These are phyloP conservation scores for Botrytis fabae DNA, from an alignment of 2,329 filamentous ascomycete genomes.

Conservation along the genomic window DNA sequence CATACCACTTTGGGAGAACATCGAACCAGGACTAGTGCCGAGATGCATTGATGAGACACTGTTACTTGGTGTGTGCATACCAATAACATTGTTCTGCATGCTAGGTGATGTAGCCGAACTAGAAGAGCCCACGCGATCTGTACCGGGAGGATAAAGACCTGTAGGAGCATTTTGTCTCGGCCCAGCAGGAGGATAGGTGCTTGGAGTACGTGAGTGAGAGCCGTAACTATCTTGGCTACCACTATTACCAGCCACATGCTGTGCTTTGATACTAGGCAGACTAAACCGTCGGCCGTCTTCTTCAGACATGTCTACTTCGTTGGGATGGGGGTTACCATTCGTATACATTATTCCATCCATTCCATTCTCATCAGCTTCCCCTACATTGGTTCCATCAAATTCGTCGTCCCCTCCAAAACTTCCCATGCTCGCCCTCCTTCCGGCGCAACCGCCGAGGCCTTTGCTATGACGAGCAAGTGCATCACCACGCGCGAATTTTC, in stretches of 20 bases:
- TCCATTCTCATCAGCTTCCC: slow-evolving; percentile 54
- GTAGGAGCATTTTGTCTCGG: slow-evolving; percentile 50
- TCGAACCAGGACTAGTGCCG: slow-evolving; percentile 46
- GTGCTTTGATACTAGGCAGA: slow-evolving; percentile 72
- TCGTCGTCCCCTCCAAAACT: slow-evolving; percentile 81
- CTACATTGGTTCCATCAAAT: slow-evolving; percentile 55
- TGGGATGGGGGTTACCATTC: slow-evolving; percentile 47
- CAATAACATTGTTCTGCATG: slow-evolving; percentile 41
- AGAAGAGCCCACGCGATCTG: slow-evolving; percentile 51
- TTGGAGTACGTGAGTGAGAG: slow-evolving; percentile 65
- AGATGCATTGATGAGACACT: slow-evolving; percentile 53
- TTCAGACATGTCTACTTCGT: slow-evolving; percentile 61
- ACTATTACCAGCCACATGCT: slow-evolving; percentile 59
- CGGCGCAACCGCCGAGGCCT: slow-evolving; percentile 91
- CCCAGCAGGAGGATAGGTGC: slow-evolving; percentile 75
- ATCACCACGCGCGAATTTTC: slow-evolving; percentile 93
- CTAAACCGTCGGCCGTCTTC: slow-evolving; percentile 65
- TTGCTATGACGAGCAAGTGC: slow-evolving; percentile 93
- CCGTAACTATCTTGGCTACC: slow-evolving; percentile 41
- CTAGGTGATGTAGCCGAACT: slow-evolving; percentile 57
- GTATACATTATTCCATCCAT: slow-evolving; percentile 58
- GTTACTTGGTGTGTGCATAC: slow-evolving; percentile 50
- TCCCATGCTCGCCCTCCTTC: slow-evolving; percentile 81
- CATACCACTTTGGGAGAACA: slow-evolving; percentile 72
- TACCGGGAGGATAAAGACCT: slow-evolving; percentile 62